Percentiles rank a stretch among this genome's conserved stretches.
Evolutionary conservation across 768 basidiomycete genomes (phyloP).

Genomic region (Amanita rubescens): DNA sequence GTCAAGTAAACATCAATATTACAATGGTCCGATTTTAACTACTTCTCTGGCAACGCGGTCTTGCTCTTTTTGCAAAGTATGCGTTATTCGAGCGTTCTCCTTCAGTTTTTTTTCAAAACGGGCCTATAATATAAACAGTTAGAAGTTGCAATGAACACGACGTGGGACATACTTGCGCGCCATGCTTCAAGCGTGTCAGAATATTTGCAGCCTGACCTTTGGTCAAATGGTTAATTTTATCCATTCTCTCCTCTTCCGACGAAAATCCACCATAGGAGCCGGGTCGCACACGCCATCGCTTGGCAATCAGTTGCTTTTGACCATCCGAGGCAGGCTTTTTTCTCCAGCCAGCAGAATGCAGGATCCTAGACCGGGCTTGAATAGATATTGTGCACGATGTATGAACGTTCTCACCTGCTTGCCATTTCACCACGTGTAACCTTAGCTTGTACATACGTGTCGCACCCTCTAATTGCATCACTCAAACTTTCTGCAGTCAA

Average conservation of each 20-base stretch:
- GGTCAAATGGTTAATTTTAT: constrained; percentile 40
- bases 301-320: constrained; percentile 51
- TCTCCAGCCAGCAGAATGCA: constrained; percentile 63
- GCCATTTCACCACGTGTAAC: constrained; percentile 43
- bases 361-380: constrained; percentile 33
- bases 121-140: constrained; percentile 20
- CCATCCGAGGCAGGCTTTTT: constrained; percentile 47
- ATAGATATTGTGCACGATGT: background rate
- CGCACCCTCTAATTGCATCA: constrained; percentile 61
- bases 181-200: constrained; percentile 71
- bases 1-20: background rate
- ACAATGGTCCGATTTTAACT: constrained; percentile 56
- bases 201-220: constrained; percentile 79
- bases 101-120: constrained; percentile 50
- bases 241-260: constrained; percentile 15
- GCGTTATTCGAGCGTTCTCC: constrained; percentile 27
- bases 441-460: constrained; percentile 54
- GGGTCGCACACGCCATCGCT: constrained; percentile 34
- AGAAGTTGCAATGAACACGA: background rate
- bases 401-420: constrained; percentile 34
- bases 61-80: constrained; percentile 38
- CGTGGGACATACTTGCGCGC: constrained; percentile 47
- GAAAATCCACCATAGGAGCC: constrained; percentile 14
- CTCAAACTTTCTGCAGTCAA: constrained; percentile 45
- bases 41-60: constrained; percentile 41